Base-by-base conservation (phyloP, 768 basidiomycete species). In the Paxillus ammoniavirescens region DNA sequence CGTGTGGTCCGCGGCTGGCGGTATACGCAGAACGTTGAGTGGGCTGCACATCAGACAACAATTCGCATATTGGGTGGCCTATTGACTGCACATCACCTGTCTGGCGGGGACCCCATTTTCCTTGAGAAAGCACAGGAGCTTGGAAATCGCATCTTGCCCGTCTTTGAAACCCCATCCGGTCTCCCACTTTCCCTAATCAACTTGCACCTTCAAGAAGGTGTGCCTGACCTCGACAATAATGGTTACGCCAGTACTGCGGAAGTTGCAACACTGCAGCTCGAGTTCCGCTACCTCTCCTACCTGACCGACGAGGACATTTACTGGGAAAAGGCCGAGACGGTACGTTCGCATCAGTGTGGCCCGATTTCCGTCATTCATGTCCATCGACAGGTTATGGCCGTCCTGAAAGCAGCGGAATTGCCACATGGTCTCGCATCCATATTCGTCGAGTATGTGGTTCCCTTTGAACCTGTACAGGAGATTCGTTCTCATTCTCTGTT, bases 1-100 rank as follows among this genome's bases (percentile, higher is more conserved):
- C 41, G 83, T 56, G 45, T 17, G 42, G 37, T 47, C 38, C 17
- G 43, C 38, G 38, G 18, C 31, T 42, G 21, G 37, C 21, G 13
- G 47, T 13, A n/a, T 7, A 30, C 45, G 31, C 42, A 7, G 17
- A 38, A 41, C 41, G 38, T 58, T 18, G 37, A 52, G 52, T 52
- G 54, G n/a, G 46, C 50, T 42, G 38, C 44, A 33, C 44, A 40
- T 12, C 57, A 95, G 92, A 94, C 91, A 1, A 97, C 93, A 0
- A 98, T 97, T 49, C 86, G 95, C 21, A 82, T 96, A 1, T 77
- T 98, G 3, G 95, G 96, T 8, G 96, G 96, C 0, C 80, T 98
- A 4, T 76, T 98, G 2, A 85, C 93, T 2, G 89, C 93, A 0
- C 86, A 93, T 64, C 83, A 93, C 62, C 79, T 97, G 9, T 86